phyloP scores from a whole-genome alignment of 2,329 filamentous ascomycete genomes.

The Nigrospora sphaerica region DNA sequence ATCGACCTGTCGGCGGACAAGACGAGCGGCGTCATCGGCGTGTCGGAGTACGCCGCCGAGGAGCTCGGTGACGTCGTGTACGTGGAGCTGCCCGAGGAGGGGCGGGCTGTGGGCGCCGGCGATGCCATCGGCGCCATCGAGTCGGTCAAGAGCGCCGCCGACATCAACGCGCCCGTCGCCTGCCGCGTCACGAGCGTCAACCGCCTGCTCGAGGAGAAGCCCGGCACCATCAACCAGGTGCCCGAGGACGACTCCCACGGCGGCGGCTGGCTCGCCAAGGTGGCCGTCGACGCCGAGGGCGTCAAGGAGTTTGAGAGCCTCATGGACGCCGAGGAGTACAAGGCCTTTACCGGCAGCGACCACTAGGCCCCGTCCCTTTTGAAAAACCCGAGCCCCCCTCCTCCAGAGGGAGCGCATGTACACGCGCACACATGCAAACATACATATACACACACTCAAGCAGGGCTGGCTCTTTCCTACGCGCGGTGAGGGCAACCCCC shows the following conservation, averaged over 20 bases:
- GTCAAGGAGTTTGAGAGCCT: constrained; percentile 64
- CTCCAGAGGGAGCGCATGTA: too few species aligned
- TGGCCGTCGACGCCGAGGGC: constrained; percentile 63
- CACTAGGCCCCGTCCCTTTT: constrained; percentile 20
- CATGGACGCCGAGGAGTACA: constrained; percentile 75
- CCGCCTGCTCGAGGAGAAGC: constrained; percentile 70
- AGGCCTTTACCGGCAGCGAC: constrained; percentile 55
- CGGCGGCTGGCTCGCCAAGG: constrained; percentile 89
- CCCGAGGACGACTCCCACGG: constrained; percentile 70
- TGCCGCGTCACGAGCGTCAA: constrained; percentile 76
- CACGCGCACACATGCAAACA: too few species aligned
- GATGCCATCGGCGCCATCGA: constrained; percentile 92
- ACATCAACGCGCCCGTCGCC: constrained; percentile 83
- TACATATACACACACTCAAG: too few species aligned
- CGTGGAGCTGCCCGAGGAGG: constrained; percentile 79
- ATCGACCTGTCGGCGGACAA: constrained; percentile 79
- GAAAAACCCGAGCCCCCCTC: too few species aligned
- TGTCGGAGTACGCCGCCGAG: constrained; percentile 85
- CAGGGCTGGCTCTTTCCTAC: too few species aligned
- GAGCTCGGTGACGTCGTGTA: constrained; percentile 95
- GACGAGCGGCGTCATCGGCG: constrained; percentile 75
- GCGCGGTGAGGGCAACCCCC: too few species aligned
- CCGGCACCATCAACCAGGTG: constrained; percentile 79
- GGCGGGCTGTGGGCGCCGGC: constrained; percentile 62
- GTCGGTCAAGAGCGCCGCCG: constrained; percentile 96